phyloP scores from a whole-genome alignment of 257 asterid genomes.

The Prunella vulgaris region DNA sequence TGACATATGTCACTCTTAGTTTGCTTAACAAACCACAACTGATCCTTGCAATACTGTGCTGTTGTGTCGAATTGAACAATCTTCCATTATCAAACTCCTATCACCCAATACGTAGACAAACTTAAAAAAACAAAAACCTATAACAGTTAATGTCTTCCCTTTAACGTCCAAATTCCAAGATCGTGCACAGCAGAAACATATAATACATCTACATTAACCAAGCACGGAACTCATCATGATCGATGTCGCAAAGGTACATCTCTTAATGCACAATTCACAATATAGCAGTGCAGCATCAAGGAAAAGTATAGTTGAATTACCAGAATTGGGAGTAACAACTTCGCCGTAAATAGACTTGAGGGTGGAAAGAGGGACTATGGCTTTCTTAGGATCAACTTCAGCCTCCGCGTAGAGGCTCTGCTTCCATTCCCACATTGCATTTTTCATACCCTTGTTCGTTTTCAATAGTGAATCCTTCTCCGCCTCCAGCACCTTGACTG shows the following conservation, averaged over 20 bases:
- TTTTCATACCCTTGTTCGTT: constrained; percentile 56
- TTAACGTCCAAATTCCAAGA: neutral
- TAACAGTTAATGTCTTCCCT: neutral
- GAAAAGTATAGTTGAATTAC: constrained; percentile 25
- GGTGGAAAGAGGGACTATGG: constrained; percentile 60
- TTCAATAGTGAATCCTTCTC: constrained; percentile 50
- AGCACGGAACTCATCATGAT: neutral
- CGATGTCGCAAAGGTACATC: neutral
- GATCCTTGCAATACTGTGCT: neutral
- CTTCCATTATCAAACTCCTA: neutral
- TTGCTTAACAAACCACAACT: neutral
- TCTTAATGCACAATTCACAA: constrained; percentile 8
- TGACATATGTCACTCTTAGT: neutral
- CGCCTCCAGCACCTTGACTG: constrained; percentile 50
- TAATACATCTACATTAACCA: neutral
- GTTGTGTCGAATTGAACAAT: neutral
- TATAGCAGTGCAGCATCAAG: neutral
- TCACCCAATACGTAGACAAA: neutral
- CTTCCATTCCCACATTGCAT: constrained; percentile 76
- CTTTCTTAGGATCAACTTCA: constrained; percentile 32
- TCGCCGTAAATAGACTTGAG: constrained; percentile 83
- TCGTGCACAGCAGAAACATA: neutral
- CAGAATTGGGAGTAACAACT: constrained; percentile 29
- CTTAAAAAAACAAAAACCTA: neutral
- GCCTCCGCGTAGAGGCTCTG: constrained; percentile 74